Evolutionary conservation across 768 basidiomycete genomes (phyloP), one percentile per base, ranked within the genome.

Genomic region (Collybia mongolica): DNA sequence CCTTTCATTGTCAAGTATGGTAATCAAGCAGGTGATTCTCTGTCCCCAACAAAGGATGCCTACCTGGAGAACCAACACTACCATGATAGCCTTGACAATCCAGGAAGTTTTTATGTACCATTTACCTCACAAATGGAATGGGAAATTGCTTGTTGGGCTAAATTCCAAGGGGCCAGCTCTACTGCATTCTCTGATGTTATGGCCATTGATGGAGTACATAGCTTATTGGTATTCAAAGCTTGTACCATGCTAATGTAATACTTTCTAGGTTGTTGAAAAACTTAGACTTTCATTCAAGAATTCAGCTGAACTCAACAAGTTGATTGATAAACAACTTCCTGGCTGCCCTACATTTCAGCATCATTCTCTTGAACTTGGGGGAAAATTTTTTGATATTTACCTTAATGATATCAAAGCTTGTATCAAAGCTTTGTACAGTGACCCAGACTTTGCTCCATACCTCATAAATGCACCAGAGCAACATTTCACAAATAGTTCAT

Each of bases 81-180:
- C 3, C 19, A 29, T 24, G 17, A 23, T 6, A 15, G 4, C 24
- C 7, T 55, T 12, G 29, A 46, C 23, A 32, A 41, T 20, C 9
- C 42, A 0, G 2, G 32, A 1, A 66, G 62, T 44, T 37, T 17
- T 0, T 65, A 51, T 39, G 61, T 67, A 9, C 74, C 68, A 0
- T 75, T 76, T 54, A 15, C 18, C 0, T 72, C 68, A 0, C 20
- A 65, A 17, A 24, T 72, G 1, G 71, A 75, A 35, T 76, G 70
- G 71, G 69, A 71, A 41, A 24, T 76, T 39, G 72, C 66, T 2
- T 47, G 49, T 12, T 75, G 75, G 73, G 72, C 69, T 3, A 75
- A 73, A 49, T 42, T 67, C 1, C 54, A 58, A 0, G 70, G 71
- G 0, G 51, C 65, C 0, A 60, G 69, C 2, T 70, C 72, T 0